These are phyloP conservation scores for Spencermartinsiella europaea DNA, from an alignment of 805 yeast genomes.

Conservation along the genomic window DNA sequence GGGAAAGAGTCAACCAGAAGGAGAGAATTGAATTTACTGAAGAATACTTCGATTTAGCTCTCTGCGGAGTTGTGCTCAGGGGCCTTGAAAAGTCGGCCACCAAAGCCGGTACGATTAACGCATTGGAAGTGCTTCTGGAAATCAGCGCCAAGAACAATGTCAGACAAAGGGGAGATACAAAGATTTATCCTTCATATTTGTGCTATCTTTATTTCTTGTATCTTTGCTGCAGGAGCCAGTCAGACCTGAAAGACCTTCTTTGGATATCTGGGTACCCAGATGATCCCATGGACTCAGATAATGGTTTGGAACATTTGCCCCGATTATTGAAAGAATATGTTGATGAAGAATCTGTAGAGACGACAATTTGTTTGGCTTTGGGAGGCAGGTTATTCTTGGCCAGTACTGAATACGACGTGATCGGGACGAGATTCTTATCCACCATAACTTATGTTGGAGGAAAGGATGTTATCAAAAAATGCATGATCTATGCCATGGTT, in stretches of 20 bases:
- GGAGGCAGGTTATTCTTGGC: constrained; percentile 23
- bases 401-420: constrained; percentile 18
- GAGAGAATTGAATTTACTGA: constrained; percentile 16
- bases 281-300: constrained; percentile 13
- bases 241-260: constrained; percentile 21
- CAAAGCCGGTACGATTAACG: constrained; percentile 19
- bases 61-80: constrained; percentile 20
- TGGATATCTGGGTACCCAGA: constrained; percentile 28
- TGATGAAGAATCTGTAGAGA: constrained; percentile 14
- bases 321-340: constrained; percentile 19
- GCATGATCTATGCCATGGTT: constrained; percentile 19
- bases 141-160: constrained; percentile 21
- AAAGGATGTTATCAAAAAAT: constrained; percentile 13
- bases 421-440: constrained; percentile 20
- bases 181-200: constrained; percentile 15
- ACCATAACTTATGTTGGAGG: constrained; percentile 18
- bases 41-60: constrained; percentile 22
- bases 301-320: constrained; percentile 15
- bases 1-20: constrained; percentile 15
- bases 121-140: constrained; percentile 23
- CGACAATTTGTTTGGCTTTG: constrained; percentile 20
- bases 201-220: constrained; percentile 24
- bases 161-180: constrained; percentile 4
- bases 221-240: constrained; percentile 21
- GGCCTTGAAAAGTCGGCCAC: constrained; percentile 24